Conservation (phyloP, 2,329 filamentous ascomycete species). For the Paramyrothecium sp. region DNA sequence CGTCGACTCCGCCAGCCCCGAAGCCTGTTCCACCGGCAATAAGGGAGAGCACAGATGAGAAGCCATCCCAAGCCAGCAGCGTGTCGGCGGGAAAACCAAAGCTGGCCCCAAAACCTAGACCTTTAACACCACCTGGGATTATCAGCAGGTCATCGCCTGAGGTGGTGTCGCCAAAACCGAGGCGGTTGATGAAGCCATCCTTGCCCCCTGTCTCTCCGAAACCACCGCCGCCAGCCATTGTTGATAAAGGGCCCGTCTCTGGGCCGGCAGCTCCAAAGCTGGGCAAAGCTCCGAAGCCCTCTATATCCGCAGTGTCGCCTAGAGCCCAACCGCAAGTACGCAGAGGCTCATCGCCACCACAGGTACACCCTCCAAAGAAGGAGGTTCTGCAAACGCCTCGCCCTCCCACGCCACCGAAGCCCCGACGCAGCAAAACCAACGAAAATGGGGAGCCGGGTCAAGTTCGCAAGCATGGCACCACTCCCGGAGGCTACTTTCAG, state of each 20-base stretch:
- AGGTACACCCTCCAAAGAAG: neutral
- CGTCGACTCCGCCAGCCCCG: neutral
- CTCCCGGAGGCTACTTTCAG: neutral
- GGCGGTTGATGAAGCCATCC: slow-evolving; percentile 8
- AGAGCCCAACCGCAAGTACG: neutral
- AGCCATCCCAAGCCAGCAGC: neutral
- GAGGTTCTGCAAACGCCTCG: slow-evolving; percentile 5
- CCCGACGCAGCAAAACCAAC: slow-evolving; percentile 22
- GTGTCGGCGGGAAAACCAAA: neutral
- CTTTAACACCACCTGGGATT: slow-evolving; percentile 12
- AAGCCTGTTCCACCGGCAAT: neutral
- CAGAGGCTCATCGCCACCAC: neutral
- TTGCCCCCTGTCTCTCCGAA: neutral
- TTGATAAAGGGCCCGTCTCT: neutral
- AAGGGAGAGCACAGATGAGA: neutral
- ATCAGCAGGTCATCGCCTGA: slow-evolving; percentile 18
- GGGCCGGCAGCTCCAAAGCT: neutral
- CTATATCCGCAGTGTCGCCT: neutral
- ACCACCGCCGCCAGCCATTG: neutral
- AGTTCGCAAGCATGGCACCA: neutral
- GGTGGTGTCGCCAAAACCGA: slow-evolving; percentile 25
- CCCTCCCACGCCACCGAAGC: slow-evolving; percentile 36
- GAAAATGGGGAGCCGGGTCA: neutral
- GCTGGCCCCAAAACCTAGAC: neutral
- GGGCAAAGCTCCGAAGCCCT: neutral